Base-by-base conservation (phyloP, 805 yeast genomes). In the Zygotorulaspora chibaensis region DNA sequence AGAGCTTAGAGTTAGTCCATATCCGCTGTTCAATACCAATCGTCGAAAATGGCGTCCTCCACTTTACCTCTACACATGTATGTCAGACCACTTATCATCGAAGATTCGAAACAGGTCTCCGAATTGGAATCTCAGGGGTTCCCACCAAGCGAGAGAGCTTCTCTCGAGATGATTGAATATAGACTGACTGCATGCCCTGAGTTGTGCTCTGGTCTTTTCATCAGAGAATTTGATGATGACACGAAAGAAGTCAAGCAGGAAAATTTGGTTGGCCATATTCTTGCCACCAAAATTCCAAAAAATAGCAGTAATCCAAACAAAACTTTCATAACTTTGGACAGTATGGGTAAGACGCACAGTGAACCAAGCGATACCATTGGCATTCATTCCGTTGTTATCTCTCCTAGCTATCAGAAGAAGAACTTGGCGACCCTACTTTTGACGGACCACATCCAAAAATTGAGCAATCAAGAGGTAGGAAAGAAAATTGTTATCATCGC, bases 371-470 rank as follows among this genome's bases (percentile, higher is more conserved):
- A 80, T 38, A 71, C 74, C 34, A 80, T 91, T 47, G 96, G 90
- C 2, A 74, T 91, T 40, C 98, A 93, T 64, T 80, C 93, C 3
- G 69, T 91, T 18, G 90, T 81, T 2, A 79, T 93, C 23, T 80
- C 80, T 55, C 86, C 89, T 17, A 79, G 80, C 33, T 87, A 80
- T 75, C 87, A 83, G 63, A 87, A 90, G 48, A 77, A 81, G 66
- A 87, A 86, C 61, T 71, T 93, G 48, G 98, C 95, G 8, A 79
- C 95, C 11, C 71, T 89, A 47, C 69, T 91, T 59, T 67, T 91
- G 58, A 88, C 85, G 55, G 99, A 91, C 67, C 93, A 87, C 68
- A 77, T 90, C 50, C 97, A 93, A 66, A 87, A 91, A 61, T 71
- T 91, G 65, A 79, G 87, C 40, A 88, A 88, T 63, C 95, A 89